Evolutionary conservation across 2,329 filamentous ascomycete species (phyloP).

Genomic region (Neofusicoccum kwambonambiense): DNA sequence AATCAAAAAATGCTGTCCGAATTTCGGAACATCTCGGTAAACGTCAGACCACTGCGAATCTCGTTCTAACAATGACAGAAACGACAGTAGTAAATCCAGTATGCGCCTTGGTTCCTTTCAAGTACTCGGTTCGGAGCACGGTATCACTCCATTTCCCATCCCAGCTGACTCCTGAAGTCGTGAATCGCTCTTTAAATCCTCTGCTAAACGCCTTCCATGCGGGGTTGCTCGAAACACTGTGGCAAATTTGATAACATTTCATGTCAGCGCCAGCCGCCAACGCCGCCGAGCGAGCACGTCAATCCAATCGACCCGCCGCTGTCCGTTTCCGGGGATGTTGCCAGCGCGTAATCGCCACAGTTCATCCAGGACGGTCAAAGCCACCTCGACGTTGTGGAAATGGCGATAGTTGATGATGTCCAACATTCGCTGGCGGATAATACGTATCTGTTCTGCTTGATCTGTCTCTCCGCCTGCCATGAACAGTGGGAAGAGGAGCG

Average conservation of each 20-base stretch:
- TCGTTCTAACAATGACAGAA: neutral
- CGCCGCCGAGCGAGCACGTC: slow-evolving; percentile 16
- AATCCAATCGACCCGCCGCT: slow-evolving; percentile 10
- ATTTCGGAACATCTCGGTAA: neutral
- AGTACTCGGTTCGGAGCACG: neutral
- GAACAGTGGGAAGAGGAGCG: slow-evolving; percentile 15
- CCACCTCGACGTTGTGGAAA: slow-evolving; percentile 18
- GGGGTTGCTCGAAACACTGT: neutral
- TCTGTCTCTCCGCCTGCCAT: slow-evolving; percentile 17
- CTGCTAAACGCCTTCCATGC: slow-evolving; percentile 8
- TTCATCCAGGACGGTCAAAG: slow-evolving; percentile 16
- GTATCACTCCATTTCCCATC: neutral
- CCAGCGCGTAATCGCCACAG: slow-evolving; percentile 17
- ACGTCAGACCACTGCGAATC: neutral
- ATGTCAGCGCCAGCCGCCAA: slow-evolving; percentile 16
- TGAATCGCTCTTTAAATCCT: neutral
- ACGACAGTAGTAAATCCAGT: neutral
- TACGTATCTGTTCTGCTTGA: slow-evolving; percentile 7
- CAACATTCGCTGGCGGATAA: slow-evolving; percentile 15
- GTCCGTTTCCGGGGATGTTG: neutral
- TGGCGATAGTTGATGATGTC: slow-evolving; percentile 16
- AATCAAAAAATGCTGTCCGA: neutral
- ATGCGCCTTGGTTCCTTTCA: neutral
- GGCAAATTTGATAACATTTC: neutral
- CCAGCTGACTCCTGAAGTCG: slow-evolving; percentile 1